Base-by-base conservation (phyloP, 176 grass and related monocot genomes). In the Oryza rufipogon region DNA sequence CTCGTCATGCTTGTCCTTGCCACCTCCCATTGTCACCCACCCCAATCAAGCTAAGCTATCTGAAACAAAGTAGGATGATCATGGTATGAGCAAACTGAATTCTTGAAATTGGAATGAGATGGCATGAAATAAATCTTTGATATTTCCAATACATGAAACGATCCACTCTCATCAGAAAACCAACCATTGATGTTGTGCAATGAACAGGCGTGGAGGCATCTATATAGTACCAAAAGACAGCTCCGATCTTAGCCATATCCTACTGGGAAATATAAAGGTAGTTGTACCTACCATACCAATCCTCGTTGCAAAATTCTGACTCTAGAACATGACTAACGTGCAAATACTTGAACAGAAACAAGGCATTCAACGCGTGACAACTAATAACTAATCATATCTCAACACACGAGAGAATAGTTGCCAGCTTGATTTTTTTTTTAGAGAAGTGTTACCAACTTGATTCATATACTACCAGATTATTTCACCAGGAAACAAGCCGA, bases 1-100 rank as follows among this genome's bases (percentile, higher is more conserved):
- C 83, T 88, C 87, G 0, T 74, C 85, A 22, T 76, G 39, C 67
- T 87, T 93, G 73, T 93, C 91, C 68, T 90, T 88, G 9, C 88
- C 88, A 26, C 91, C 85, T 88, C 85, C 91, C 91, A 93, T 93
- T 73, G 78, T 76, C 20, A 16, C 74, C 74, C 36, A 38, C 36
- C 39, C 22, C 56, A 79, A 90, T 22, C 56, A 79, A 90, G 36
- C 54, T 11, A 66, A 77, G 73, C 14, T 56, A 69, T 36, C 84
- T 66, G 65, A 10, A 11, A 52, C 20, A 46, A 46, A 11, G 12
- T 46, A 23, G 17, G 9, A 38, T 12, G 16, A 44, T 15, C 7
- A 23, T 26, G 12, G 5, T 38, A 38, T 47, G 22, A 23, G 39
- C 6, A 26, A 23, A 72, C 39, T 19, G 12, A 72, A 56, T 56